Conservation (phyloP, 2,329 filamentous ascomycete species). For the Venturia aucupariae region DNA sequence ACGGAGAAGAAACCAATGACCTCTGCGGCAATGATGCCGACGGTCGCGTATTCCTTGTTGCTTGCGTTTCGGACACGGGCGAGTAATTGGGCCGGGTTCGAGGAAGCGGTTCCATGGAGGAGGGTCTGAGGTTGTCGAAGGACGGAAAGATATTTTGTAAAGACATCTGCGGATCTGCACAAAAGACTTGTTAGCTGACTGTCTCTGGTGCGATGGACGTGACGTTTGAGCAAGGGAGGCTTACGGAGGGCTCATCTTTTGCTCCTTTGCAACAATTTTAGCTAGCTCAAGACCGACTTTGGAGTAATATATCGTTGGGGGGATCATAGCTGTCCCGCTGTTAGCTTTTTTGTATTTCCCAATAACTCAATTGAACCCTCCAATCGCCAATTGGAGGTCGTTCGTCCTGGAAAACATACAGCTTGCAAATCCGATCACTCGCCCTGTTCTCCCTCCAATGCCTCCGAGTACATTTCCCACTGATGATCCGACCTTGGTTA, state of each 20-base stretch:
- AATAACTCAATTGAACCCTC: not conserved
- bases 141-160: conserved; percentile 48
- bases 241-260: conserved; percentile 94
- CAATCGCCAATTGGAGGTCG: not conserved
- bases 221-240: conserved; percentile 32
- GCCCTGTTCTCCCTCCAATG: conserved; percentile 76
- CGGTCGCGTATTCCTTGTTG: conserved; percentile 59
- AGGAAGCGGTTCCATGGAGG: conserved; percentile 28
- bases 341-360: not conserved
- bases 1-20: conserved; percentile 94
- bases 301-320: conserved; percentile 83
- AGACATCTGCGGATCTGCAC: conserved; percentile 14
- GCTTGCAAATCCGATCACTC: conserved; percentile 70
- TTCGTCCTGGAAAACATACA: conserved; percentile 51
- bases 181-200: not conserved
- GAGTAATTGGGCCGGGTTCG: conserved; percentile 46
- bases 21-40: conserved; percentile 74
- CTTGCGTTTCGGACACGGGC: conserved; percentile 59
- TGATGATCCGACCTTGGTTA: conserved; percentile 46
- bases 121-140: conserved; percentile 19
- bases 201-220: not conserved
- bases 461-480: conserved; percentile 58
- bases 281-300: conserved; percentile 79
- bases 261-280: conserved; percentile 78
- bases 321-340: conserved; percentile 35